Percentiles rank a stretch among this genome's conserved stretches.
phyloP scores from a whole-genome alignment of 768 basidiomycete genomes.

The Trametes cubensis region DNA sequence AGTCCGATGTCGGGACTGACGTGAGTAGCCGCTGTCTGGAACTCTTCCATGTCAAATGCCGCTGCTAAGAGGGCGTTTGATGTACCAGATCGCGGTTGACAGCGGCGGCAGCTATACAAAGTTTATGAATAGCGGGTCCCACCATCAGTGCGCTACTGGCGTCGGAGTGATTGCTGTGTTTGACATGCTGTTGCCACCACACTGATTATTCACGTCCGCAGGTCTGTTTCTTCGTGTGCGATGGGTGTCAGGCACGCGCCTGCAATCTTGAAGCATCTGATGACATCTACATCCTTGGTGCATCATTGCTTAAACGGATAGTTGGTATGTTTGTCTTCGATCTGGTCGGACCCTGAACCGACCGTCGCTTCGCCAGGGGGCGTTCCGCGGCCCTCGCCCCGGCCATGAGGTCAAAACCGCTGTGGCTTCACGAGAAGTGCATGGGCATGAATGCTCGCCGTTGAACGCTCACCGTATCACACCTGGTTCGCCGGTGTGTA shows the following conservation, averaged over 20 bases:
- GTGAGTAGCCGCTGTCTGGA: slow-evolving; percentile 1
- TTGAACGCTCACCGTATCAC: no score
- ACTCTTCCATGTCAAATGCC: background rate
- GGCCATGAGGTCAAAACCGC: background rate
- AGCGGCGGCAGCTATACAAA: background rate
- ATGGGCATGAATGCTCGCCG: no score
- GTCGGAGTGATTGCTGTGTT: no score
- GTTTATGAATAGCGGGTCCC: background rate
- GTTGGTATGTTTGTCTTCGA: background rate
- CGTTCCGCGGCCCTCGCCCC: background rate
- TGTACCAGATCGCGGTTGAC: background rate
- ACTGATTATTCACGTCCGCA: no score
- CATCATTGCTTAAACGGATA: slow-evolving; percentile 7
- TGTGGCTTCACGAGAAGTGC: no score
- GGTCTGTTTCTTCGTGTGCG: no score
- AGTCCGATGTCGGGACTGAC: slow-evolving; percentile 1
- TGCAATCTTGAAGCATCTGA: background rate
- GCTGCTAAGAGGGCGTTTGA: slow-evolving; percentile 1
- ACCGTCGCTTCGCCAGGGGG: background rate
- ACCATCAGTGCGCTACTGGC: background rate
- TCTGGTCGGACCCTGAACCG: background rate
- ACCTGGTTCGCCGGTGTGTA: no score
- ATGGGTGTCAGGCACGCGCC: no score
- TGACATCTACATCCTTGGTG: background rate
- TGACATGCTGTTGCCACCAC: no score